Evolutionary conservation across 495 filamentous ascomycete species (phyloP).

Genomic region (Talaromyces thailandensis): DNA sequence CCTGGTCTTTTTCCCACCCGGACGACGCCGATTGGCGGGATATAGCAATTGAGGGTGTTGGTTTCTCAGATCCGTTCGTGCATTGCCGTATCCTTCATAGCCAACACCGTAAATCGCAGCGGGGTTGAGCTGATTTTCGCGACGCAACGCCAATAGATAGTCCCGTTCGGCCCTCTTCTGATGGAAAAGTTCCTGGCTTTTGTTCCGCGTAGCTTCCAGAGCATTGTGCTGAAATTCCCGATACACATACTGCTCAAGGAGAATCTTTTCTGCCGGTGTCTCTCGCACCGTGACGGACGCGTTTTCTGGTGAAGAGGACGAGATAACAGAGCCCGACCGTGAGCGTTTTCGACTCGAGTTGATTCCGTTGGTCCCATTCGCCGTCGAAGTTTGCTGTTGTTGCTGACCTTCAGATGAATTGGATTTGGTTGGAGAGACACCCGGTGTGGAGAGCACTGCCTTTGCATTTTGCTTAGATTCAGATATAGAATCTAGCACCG

Average conservation of each 20-base stretch:
- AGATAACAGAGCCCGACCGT: conserved; percentile 44
- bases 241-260: conserved; percentile 68
- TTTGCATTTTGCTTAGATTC: conserved; percentile 53
- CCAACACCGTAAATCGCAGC: conserved; percentile 66
- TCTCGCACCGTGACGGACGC: conserved; percentile 27
- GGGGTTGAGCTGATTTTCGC: conserved; percentile 44
- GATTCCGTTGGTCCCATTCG: conserved; percentile 33
- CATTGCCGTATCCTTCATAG: conserved; percentile 86
- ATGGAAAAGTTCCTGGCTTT: conserved; percentile 37
- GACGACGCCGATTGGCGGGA: conserved; percentile 59
- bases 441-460: conserved; percentile 45
- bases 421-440: conserved; percentile 18
- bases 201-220: conserved; percentile 30
- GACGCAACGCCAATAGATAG: conserved; percentile 39
- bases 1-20: conserved; percentile 64
- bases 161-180: conserved; percentile 46
- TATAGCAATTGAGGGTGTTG: conserved; percentile 59
- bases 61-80: conserved; percentile 56
- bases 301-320: conserved; percentile 17
- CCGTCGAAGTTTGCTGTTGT: conserved; percentile 10
- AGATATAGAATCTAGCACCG: conserved; percentile 28
- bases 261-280: conserved; percentile 41
- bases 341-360: conserved; percentile 48
- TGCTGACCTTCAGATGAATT: conserved; percentile 22
- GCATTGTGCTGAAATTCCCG: conserved; percentile 66